Evolutionary conservation across 768 basidiomycete genomes (phyloP).

Genomic region (Lentinus tigrinus): DNA sequence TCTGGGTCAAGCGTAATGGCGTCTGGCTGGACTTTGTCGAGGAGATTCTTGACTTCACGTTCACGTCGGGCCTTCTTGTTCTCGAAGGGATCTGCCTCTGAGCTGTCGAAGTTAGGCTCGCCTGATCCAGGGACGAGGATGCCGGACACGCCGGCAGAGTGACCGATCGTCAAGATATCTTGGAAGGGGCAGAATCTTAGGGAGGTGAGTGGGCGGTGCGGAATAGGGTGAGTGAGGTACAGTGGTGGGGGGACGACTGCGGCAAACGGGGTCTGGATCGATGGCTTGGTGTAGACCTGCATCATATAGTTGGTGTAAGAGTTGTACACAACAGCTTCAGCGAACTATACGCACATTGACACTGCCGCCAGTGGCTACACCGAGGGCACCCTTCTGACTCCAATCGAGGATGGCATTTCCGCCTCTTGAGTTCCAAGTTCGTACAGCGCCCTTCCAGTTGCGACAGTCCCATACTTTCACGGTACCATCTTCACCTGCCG

Average conservation of each 20-base stretch:
- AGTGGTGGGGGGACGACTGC: constrained; percentile 64
- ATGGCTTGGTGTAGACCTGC: constrained; percentile 72
- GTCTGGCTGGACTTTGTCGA: constrained; percentile 94
- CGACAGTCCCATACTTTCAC: constrained; percentile 98
- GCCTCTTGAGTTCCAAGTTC: constrained; percentile 74
- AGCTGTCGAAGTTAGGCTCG: constrained; percentile 92
- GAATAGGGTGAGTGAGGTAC: constrained; percentile 86
- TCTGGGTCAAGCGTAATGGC: constrained; percentile 85
- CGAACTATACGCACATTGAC: constrained; percentile 63
- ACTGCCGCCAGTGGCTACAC: constrained; percentile 77
- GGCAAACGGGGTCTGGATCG: constrained; percentile 56
- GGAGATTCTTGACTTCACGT: constrained; percentile 82
- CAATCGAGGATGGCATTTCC: constrained; percentile 72
- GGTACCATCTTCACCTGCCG: constrained; percentile 79
- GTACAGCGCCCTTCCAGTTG: constrained; percentile 89
- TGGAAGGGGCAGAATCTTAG: constrained; percentile 88
- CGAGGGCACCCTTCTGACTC: constrained; percentile 83
- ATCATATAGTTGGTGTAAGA: neutral
- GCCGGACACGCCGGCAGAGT: constrained; percentile 74
- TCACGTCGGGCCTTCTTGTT: constrained; percentile 78
- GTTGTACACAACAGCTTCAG: neutral
- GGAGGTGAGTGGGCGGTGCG: constrained; percentile 72
- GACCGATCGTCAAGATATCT: constrained; percentile 80
- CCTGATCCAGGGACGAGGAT: constrained; percentile 91
- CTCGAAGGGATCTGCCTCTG: constrained; percentile 95